Evolutionary conservation across 148 eudicot genomes (phyloP), one percentile per base, ranked within the genome.

Genomic region (Talinum fruticosum): DNA sequence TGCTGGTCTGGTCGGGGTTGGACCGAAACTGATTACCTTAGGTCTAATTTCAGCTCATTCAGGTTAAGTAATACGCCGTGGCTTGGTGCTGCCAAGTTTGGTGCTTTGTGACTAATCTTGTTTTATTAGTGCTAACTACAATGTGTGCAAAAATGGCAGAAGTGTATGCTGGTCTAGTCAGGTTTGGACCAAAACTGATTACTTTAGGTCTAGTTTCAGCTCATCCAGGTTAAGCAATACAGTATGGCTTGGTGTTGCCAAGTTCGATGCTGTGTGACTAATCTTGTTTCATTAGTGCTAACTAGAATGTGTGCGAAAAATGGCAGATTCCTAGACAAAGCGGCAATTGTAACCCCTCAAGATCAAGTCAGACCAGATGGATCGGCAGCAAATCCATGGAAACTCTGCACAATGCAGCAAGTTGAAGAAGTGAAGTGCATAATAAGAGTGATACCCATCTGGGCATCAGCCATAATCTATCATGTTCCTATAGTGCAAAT

Each of bases 341-440:
- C 89, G 10, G 87, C 93, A 4, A 82, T 88, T 28, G 64, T 71
- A 30, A 77, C 82, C 28, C 73, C 80, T 2, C 79, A 78, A 4
- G 92, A 90, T 69, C n/a, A 74, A 64, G 66, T 87, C 12, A 88
- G 87, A 74, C 80, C 81, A 15, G 90, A 92, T 18, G 92, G 93
- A 30, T 83, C 97, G 76, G 54, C 97, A 24, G 83, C 78, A 8
- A 70, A 90, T 49, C 88, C 86, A 12, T 92, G 97, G 97, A 81
- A 81, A n/a, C 88, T 92, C 8, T 84, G 92, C 86, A 84, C 86
- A 29, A 35, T 84, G 67, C 97, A 92, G 69, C 90, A 90, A 76
- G 89, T 92, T 33, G 97, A 92, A 87, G 92, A 90, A 85, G 79
- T 85, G 41, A 92, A 92, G 75, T 90, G 93, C 76, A 67, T 92